A percentile compares a stretch with the other conserved stretches of the same genome.
These are phyloP conservation scores for Niebla homalea DNA, from an alignment of 495 filamentous ascomycete species.

Conservation along the genomic window DNA sequence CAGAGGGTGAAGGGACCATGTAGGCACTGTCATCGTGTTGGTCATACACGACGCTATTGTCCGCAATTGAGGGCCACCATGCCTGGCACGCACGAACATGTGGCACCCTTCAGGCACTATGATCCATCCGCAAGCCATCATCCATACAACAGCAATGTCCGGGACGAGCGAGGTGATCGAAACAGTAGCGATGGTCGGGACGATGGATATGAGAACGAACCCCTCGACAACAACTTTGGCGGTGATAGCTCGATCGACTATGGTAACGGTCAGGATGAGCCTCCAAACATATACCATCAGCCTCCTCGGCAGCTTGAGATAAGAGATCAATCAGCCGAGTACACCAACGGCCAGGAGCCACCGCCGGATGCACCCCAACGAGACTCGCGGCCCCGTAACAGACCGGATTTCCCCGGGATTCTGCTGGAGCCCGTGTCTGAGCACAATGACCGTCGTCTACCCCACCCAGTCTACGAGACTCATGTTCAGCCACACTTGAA, in stretches of 20 bases:
- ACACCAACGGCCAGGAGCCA: no score
- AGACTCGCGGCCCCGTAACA: no score
- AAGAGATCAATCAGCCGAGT: neutral
- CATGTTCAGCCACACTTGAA: no score
- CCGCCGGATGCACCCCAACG: no score
- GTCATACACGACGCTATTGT: conserved; percentile 15
- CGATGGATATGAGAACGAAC: conserved; percentile 8
- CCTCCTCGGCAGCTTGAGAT: conserved; percentile 3
- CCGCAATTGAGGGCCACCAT: conserved; percentile 10
- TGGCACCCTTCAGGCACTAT: conserved; percentile 17
- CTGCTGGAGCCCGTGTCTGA: no score
- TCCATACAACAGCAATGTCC: neutral
- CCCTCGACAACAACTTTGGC: conserved; percentile 3
- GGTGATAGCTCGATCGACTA: neutral
- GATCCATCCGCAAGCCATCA: conserved; percentile 41
- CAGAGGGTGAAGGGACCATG: conserved; percentile 15
- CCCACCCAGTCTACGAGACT: no score
- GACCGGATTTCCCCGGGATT: no score
- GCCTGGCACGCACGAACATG: conserved; percentile 5
- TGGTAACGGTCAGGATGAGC: neutral
- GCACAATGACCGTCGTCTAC: no score
- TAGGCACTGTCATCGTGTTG: conserved; percentile 14
- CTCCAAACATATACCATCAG: neutral
- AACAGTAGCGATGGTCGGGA: neutral
- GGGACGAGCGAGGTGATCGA: no score